Evolutionary conservation across 495 filamentous ascomycete species (phyloP).

Genomic region (Amphirosellinia nigrospora): DNA sequence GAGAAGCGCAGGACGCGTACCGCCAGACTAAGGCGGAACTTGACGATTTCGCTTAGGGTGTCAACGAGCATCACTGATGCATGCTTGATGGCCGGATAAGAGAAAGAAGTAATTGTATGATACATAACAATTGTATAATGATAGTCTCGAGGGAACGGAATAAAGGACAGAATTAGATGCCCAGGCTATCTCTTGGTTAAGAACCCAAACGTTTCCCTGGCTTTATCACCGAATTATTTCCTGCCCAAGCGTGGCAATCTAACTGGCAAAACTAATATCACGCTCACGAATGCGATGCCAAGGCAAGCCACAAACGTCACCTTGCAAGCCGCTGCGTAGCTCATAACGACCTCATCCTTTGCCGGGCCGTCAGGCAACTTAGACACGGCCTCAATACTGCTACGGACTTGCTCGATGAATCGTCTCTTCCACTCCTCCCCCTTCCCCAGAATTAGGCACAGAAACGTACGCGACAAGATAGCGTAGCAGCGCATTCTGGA

Average conservation of each 20-base stretch:
- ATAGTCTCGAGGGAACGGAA: slow-evolving; percentile 22
- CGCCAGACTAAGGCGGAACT: slow-evolving; percentile 77
- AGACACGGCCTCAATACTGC: slow-evolving; percentile 51
- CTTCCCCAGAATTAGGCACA: slow-evolving; percentile 52
- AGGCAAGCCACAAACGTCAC: slow-evolving; percentile 60
- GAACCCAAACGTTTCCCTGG: background rate
- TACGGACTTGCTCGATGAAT: slow-evolving; percentile 45
- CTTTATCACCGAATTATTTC: too few relatives aligned
- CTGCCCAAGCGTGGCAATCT: slow-evolving; percentile 60
- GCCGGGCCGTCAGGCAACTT: slow-evolving; percentile 37
- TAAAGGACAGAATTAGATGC: slow-evolving; percentile 25
- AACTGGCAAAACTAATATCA: slow-evolving; percentile 57
- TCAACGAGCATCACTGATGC: slow-evolving; percentile 49
- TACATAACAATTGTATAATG: slow-evolving; percentile 22
- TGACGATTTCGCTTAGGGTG: slow-evolving; percentile 45
- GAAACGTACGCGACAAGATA: slow-evolving; percentile 64
- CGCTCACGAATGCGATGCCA: slow-evolving; percentile 55
- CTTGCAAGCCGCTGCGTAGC: slow-evolving; percentile 65
- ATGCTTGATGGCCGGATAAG: slow-evolving; percentile 8
- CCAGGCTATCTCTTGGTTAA: background rate
- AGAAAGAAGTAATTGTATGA: slow-evolving; percentile 22
- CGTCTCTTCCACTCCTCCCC: slow-evolving; percentile 36
- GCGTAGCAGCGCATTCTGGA: slow-evolving; percentile 72
- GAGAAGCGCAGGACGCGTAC: slow-evolving; percentile 90
- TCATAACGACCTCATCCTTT: slow-evolving; percentile 59